A percentile compares a stretch with the other conserved stretches of the same genome.
phyloP scores from a whole-genome alignment of 345 rosid genomes.

The Murraya koenigii region DNA sequence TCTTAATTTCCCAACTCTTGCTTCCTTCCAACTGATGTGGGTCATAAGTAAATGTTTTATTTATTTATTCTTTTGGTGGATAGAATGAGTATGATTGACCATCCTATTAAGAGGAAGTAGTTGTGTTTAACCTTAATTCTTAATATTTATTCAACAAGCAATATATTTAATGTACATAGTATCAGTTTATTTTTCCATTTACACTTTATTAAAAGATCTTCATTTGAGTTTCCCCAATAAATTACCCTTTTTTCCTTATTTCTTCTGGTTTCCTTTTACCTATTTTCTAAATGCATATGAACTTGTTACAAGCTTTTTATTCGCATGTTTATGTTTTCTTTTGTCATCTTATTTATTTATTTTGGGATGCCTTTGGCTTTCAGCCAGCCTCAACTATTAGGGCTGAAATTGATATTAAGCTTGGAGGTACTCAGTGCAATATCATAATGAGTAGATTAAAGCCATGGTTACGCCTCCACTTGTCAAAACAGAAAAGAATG shows the following conservation, averaged over 20 bases:
- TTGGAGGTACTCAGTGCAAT: slow-evolving; percentile 87
- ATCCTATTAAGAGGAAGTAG: slow-evolving; percentile 9
- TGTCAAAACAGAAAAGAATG: slow-evolving; percentile 59
- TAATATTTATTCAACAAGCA: background rate
- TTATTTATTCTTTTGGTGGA: background rate
- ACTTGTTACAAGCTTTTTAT: background rate
- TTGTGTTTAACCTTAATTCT: background rate
- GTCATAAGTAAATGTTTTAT: background rate
- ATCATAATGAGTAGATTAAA: slow-evolving; percentile 65
- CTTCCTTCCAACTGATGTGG: slow-evolving; percentile 2
- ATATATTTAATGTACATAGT: background rate
- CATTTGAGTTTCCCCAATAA: background rate
- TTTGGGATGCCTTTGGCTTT: slow-evolving; percentile 25
- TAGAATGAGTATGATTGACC: slow-evolving; percentile 2
- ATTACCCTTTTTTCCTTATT: background rate
- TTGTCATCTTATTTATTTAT: slow-evolving; percentile 7
- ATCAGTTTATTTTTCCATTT: background rate
- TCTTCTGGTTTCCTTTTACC: background rate
- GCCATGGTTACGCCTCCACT: slow-evolving; percentile 79
- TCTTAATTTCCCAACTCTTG: slow-evolving; percentile 1
- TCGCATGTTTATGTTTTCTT: background rate
- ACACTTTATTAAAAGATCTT: background rate
- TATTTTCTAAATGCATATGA: background rate
- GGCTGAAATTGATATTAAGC: slow-evolving; percentile 94
- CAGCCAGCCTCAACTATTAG: slow-evolving; percentile 76